Percentiles rank a stretch among this genome's conserved stretches.
Conservation (phyloP, 139 green algal genomes). For the Chlamydomonas sphaeroides region DNA sequence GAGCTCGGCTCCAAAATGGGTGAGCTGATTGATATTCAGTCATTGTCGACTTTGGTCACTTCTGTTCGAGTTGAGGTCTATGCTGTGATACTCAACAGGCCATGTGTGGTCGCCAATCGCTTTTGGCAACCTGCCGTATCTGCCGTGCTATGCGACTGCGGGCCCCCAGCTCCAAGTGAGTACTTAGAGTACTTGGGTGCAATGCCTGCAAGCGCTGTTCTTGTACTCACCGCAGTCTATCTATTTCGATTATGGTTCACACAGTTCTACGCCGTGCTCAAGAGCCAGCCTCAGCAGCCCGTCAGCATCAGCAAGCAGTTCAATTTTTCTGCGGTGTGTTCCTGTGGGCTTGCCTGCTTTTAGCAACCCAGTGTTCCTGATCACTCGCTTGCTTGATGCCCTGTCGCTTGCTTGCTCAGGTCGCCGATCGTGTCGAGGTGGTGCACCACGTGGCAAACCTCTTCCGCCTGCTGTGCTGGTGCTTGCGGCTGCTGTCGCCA, state of each 20-base stretch:
- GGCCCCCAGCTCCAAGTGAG: constrained; percentile 1
- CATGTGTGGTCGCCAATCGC: constrained; percentile 8
- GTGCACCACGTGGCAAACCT: constrained; percentile 3
- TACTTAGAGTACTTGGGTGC: background rate
- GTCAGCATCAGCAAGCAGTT: constrained; percentile 18
- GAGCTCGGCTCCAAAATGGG: constrained; percentile 13
- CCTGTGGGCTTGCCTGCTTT: too few relatives aligned
- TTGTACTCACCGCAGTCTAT: constrained; percentile 7
- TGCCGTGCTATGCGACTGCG: constrained; percentile 11
- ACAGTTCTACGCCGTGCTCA: constrained; percentile 8
- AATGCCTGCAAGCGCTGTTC: background rate
- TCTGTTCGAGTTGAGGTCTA: background rate
- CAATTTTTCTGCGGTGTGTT: constrained; percentile 1
- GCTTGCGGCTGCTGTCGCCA: constrained; percentile 6
- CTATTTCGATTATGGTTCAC: background rate
- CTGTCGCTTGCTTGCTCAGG: constrained; percentile 3
- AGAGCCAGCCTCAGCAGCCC: background rate
- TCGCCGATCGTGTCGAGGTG: constrained; percentile 8
- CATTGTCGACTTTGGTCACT: background rate
- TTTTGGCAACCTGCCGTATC: constrained; percentile 5
- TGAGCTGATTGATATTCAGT: background rate
- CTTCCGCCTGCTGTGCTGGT: constrained; percentile 14
- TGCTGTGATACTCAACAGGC: constrained; percentile 1
- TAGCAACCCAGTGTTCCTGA: too few relatives aligned
- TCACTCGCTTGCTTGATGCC: constrained; percentile 7